A percentile compares a stretch with the other conserved stretches of the same genome.
Conservation (phyloP, 2,329 filamentous ascomycete genomes). For the Microcyclosporella mali region DNA sequence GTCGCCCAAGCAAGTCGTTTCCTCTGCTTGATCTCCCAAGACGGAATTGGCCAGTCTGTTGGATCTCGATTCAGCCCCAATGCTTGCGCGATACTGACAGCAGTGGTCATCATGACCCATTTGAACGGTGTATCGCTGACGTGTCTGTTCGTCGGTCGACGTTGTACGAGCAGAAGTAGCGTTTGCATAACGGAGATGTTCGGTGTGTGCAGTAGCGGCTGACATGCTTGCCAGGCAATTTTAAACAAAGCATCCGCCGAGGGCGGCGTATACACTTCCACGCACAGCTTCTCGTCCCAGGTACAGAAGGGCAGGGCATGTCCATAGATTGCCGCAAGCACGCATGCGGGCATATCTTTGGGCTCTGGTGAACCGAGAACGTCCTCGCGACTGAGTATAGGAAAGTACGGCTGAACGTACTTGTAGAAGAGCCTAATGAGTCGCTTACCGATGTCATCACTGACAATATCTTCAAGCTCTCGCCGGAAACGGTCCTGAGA, state of each 20-base stretch:
- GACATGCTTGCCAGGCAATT: slow-evolving; percentile 28
- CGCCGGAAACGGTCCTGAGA: slow-evolving; percentile 23
- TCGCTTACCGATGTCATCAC: slow-evolving; percentile 30
- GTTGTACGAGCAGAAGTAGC: slow-evolving; percentile 29
- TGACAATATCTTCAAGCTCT: slow-evolving; percentile 30
- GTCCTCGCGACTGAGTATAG: slow-evolving; percentile 36
- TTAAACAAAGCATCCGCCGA: slow-evolving; percentile 30
- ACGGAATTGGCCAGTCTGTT: slow-evolving; percentile 55
- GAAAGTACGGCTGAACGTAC: slow-evolving; percentile 43
- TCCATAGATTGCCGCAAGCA: slow-evolving; percentile 40
- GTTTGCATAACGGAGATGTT: slow-evolving; percentile 29
- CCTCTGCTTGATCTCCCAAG: slow-evolving; percentile 57
- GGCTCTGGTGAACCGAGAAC: slow-evolving; percentile 28
- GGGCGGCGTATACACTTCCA: slow-evolving; percentile 31
- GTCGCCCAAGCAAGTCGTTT: slow-evolving; percentile 59
- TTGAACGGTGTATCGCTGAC: slow-evolving; percentile 32
- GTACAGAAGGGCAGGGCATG: slow-evolving; percentile 41
- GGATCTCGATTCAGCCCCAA: slow-evolving; percentile 58
- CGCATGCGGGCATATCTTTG: slow-evolving; percentile 32
- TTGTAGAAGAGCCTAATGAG: slow-evolving; percentile 38
- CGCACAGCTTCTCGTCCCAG: slow-evolving; percentile 38
- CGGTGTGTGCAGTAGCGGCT: slow-evolving; percentile 28
- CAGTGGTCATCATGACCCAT: slow-evolving; percentile 30
- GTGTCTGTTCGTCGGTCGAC: slow-evolving; percentile 30
- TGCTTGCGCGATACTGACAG: slow-evolving; percentile 52